These are phyloP conservation scores for Dictyostelium brefeldianum DNA, from an alignment of 78 protist species.

Conservation along the genomic window DNA sequence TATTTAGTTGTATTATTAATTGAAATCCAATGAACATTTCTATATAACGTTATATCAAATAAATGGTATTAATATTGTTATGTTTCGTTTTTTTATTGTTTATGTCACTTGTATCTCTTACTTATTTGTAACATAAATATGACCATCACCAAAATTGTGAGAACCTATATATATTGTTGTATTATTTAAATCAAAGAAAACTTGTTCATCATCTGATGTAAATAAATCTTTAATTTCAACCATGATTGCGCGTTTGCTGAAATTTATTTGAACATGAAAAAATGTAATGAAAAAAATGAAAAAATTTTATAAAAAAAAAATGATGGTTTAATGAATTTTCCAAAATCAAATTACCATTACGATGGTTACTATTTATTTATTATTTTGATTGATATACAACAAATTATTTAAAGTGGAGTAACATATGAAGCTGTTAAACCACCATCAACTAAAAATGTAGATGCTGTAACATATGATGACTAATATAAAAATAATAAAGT, in stretches of 20 bases:
- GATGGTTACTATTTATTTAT: background rate
- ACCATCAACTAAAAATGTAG: constrained; percentile 88
- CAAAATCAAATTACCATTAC: no score
- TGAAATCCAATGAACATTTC: constrained; percentile 27
- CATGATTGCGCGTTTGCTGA: background rate
- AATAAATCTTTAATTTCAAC: constrained; percentile 7
- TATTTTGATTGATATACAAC: background rate
- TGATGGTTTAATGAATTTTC: background rate
- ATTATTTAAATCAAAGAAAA: background rate
- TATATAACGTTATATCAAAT: background rate
- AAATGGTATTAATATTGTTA: background rate
- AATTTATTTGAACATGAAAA: background rate
- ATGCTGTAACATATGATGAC: constrained; percentile 87
- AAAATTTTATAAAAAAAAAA: background rate
- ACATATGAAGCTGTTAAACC: constrained; percentile 90
- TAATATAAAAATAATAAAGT: background rate
- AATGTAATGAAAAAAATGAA: background rate
- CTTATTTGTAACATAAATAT: constrained; percentile 16
- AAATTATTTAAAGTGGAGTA: constrained; percentile 70
- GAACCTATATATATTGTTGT: background rate
- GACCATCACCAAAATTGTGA: background rate
- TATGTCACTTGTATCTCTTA: background rate
- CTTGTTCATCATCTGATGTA: background rate
- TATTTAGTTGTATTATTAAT: background rate
- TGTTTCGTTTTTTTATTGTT: no score